Percentiles rank a stretch among this genome's conserved stretches.
Evolutionary conservation across 768 basidiomycete species (phyloP).

Genomic region (Goffeauzyma gilvescens): DNA sequence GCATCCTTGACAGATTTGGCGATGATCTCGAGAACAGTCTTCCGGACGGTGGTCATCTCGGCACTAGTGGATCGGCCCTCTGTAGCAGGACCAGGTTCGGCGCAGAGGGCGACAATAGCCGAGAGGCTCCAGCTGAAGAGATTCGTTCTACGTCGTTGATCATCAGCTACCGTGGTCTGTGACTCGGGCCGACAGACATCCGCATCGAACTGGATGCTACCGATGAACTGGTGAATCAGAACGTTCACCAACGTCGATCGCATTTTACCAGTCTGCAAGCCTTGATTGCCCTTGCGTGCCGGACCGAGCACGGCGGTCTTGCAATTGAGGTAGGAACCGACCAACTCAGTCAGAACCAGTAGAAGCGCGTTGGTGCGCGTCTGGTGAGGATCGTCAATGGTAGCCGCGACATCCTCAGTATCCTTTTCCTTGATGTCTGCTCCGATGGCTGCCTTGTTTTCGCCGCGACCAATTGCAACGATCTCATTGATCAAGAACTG

Average conservation of each 20-base stretch:
- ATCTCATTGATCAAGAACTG: constrained; percentile 59
- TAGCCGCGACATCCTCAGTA: constrained; percentile 2
- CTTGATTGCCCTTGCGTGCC: constrained; percentile 36
- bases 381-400: too few relatives aligned
- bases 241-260: constrained; percentile 17
- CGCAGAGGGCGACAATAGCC: constrained; percentile 77
- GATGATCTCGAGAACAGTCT: constrained; percentile 74
- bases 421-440: constrained; percentile 5
- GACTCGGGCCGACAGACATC: constrained; percentile 35
- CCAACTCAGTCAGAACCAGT: constrained; percentile 52
- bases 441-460: constrained; percentile 5
- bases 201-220: constrained; percentile 53
- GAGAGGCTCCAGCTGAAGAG: constrained; percentile 39
- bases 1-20: constrained; percentile 71
- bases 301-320: constrained; percentile 72
- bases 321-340: constrained; percentile 82
- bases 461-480: constrained; percentile 33
- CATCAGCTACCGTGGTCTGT: constrained; percentile 2
- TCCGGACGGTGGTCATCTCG: constrained; percentile 78
- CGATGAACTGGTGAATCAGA: constrained; percentile 62
- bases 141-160: constrained; percentile 12
- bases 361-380: constrained; percentile 12
- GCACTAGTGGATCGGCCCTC: too few relatives aligned
- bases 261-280: constrained; percentile 43
- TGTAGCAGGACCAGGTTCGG: constrained; percentile 59